Conservation (phyloP, 495 filamentous ascomycete species). For the Penicillium malachiteum region DNA sequence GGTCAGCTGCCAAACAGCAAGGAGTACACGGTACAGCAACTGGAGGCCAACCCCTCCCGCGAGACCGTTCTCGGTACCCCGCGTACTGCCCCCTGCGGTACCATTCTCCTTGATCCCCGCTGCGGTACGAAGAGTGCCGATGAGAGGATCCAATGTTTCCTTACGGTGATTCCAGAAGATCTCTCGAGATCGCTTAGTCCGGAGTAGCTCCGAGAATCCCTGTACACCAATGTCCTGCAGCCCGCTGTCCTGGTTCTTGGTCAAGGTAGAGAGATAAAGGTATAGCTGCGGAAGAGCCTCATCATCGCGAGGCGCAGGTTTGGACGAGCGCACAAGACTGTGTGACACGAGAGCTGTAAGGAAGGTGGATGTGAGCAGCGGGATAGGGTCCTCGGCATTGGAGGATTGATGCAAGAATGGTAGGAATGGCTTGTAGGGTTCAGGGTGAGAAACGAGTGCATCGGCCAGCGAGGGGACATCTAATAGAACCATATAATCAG, state of each 20-base stretch:
- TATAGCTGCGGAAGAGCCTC: constrained; percentile 83
- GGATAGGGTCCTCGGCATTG: constrained; percentile 81
- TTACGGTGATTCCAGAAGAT: constrained; percentile 86
- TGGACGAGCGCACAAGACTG: constrained; percentile 58
- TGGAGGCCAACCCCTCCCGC: constrained; percentile 87
- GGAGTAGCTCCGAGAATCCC: constrained; percentile 83
- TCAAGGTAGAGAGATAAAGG: constrained; percentile 75
- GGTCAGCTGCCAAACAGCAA: constrained; percentile 92
- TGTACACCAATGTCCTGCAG: constrained; percentile 95
- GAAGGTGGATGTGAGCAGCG: constrained; percentile 85
- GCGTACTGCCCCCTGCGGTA: constrained; percentile 51
- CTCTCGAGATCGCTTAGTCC: constrained; percentile 68
- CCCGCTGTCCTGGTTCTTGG: constrained; percentile 78
- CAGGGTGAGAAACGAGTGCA: constrained; percentile 68
- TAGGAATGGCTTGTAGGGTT: constrained; percentile 82
- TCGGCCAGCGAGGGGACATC: constrained; percentile 75
- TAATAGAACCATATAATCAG: constrained; percentile 30
- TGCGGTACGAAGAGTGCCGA: constrained; percentile 79
- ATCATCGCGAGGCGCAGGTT: constrained; percentile 57
- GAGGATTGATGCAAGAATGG: constrained; percentile 79
- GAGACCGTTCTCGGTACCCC: constrained; percentile 61
- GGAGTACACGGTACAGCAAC: constrained; percentile 87
- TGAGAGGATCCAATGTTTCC: constrained; percentile 77
- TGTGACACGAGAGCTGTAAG: constrained; percentile 77
- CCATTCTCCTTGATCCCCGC: constrained; percentile 69